Conservation (phyloP, 169 alveolate genomes). For the Plasmodium vinckei region DNA sequence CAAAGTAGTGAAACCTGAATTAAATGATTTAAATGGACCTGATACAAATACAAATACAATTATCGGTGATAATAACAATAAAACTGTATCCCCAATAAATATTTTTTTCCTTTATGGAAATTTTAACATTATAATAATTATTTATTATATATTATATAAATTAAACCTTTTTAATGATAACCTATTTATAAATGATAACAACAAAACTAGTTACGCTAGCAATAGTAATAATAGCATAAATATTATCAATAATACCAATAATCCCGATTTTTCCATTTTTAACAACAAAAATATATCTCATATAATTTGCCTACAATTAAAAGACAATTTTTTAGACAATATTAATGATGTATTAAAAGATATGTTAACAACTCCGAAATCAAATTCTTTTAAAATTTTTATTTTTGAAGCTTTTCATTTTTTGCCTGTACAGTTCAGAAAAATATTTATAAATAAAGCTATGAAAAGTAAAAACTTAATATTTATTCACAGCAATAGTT, state of each 20-base stretch:
- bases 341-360: conserved; percentile 33
- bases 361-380: conserved; percentile 4
- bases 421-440: conserved; percentile 38
- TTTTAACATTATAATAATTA: conserved; percentile 57
- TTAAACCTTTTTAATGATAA: conserved; percentile 21
- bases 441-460: conserved; percentile 29
- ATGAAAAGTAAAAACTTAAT: conserved; percentile 27
- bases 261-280: conserved; percentile 28
- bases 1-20: conserved; percentile 34
- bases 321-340: conserved; percentile 1
- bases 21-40: not conserved
- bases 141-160: conserved; percentile 47
- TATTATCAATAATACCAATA: not conserved
- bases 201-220: not conserved
- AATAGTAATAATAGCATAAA: not conserved
- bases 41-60: not conserved
- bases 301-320: conserved; percentile 52
- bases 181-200: conserved; percentile 33
- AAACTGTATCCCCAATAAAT: conserved; percentile 32
- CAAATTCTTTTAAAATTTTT: conserved; percentile 24
- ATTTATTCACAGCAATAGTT: conserved; percentile 48
- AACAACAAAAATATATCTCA: conserved; percentile 50
- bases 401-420: conserved; percentile 52
- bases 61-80: conserved; percentile 4
- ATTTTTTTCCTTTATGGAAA: conserved; percentile 54